phyloP scores from a whole-genome alignment of 805 yeast species.

The Yarrowia bubula region DNA sequence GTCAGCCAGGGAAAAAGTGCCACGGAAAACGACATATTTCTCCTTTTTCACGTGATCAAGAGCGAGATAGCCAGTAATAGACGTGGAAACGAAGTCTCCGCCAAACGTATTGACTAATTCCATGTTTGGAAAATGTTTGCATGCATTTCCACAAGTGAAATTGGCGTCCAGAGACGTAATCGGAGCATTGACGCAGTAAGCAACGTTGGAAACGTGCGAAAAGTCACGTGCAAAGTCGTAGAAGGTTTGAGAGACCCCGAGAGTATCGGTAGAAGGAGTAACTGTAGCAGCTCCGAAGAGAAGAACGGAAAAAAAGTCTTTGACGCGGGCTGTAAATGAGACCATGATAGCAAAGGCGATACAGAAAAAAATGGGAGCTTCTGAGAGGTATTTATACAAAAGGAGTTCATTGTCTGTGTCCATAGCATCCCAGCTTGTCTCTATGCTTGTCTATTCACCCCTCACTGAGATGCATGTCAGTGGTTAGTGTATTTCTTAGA shows the following conservation, averaged over 20 bases:
- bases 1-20: not conserved
- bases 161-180: not conserved
- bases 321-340: not conserved
- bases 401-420: not conserved
- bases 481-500: too few relatives aligned
- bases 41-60: constrained; percentile 9
- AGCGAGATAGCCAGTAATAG: constrained; percentile 7
- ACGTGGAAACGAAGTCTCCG: not conserved
- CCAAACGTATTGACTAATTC: constrained; percentile 9
- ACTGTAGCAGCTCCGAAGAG: not conserved
- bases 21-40: constrained; percentile 8
- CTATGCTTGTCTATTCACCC: too few relatives aligned
- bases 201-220: constrained; percentile 18
- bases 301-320: not conserved
- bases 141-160: constrained; percentile 1
- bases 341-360: too few relatives aligned
- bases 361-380: not conserved
- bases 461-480: too few relatives aligned
- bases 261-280: not conserved
- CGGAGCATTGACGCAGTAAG: constrained; percentile 5
- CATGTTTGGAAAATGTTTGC: not conserved
- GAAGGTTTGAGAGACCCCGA: not conserved
- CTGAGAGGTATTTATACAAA: not conserved
- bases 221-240: not conserved
- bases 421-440: too few relatives aligned